phyloP scores from a whole-genome alignment of 2,329 filamentous ascomycete genomes.

The Neoascochyta sp. region DNA sequence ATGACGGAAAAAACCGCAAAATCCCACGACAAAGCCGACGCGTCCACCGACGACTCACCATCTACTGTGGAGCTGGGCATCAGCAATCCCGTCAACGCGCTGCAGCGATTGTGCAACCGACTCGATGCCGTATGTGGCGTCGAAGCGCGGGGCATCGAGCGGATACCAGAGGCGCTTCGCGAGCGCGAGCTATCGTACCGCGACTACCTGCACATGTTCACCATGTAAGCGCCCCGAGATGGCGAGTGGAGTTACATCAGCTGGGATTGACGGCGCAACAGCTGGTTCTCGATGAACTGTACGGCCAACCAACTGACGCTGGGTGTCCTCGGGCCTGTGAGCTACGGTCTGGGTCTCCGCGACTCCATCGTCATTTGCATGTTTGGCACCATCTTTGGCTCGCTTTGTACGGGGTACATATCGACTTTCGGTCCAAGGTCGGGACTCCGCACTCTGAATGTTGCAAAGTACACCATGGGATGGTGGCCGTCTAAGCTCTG shows the following conservation, averaged over 20 bases:
- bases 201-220: conserved; percentile 24
- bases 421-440: conserved; percentile 19
- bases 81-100: conserved; percentile 13
- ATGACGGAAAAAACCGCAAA: neutral
- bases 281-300: conserved; percentile 58
- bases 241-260: too few relatives aligned
- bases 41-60: conserved; percentile 4
- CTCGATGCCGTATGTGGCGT: conserved; percentile 26
- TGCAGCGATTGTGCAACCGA: conserved; percentile 19
- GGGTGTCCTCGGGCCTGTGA: conserved; percentile 21
- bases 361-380: conserved; percentile 18
- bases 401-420: conserved; percentile 20
- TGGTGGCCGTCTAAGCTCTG: conserved; percentile 62
- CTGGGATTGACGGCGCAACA: conserved; percentile 5
- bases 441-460: conserved; percentile 32
- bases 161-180: conserved; percentile 29
- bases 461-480: conserved; percentile 56
- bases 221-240: conserved; percentile 13
- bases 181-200: conserved; percentile 10
- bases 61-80: conserved; percentile 15
- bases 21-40: conserved; percentile 6
- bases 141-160: conserved; percentile 34
- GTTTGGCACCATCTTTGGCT: conserved; percentile 22
- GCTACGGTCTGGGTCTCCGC: conserved; percentile 16
- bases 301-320: conserved; percentile 53